Conservation (phyloP, 768 basidiomycete genomes). For the Tubosaeta brunneosetosa region DNA sequence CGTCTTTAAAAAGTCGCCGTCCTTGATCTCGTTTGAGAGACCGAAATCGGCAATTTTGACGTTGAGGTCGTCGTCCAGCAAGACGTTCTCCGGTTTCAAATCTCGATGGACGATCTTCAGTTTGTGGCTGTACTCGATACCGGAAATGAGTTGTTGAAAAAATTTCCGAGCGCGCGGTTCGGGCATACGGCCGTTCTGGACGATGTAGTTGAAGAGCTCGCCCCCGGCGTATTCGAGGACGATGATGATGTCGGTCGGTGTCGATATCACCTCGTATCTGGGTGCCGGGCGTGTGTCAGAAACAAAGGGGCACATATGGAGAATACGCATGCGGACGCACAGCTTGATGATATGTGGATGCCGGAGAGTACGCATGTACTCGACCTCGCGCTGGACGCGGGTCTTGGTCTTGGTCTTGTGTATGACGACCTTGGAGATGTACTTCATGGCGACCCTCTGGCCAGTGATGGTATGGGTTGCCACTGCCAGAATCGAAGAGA, state of each 20-base stretch:
- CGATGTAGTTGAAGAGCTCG: conserved; percentile 98
- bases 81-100: conserved; percentile 94
- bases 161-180: conserved; percentile 86
- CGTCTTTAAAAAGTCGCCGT: conserved; percentile 95
- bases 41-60: conserved; percentile 99
- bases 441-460: conserved; percentile 96
- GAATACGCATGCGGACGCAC: conserved; percentile 40
- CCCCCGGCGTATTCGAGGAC: conserved; percentile 96
- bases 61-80: conserved; percentile 78
- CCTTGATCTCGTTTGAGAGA: conserved; percentile 90
- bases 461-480: conserved; percentile 92
- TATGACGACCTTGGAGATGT: conserved; percentile 91
- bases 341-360: conserved; percentile 99
- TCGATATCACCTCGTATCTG: conserved; percentile 87
- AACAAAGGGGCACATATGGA: not conserved
- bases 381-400: conserved; percentile 90
- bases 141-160: conserved; percentile 98
- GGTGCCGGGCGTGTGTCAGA: conserved; percentile 4
- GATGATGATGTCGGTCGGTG: conserved; percentile 94
- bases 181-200: conserved; percentile 85
- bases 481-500: conserved; percentile 46
- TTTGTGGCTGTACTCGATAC: conserved; percentile 94
- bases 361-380: conserved; percentile 90
- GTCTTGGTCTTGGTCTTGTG: conserved; percentile 87
- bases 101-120: conserved; percentile 98